Percentiles rank a stretch among this genome's conserved stretches.
phyloP scores from a whole-genome alignment of 2,329 filamentous ascomycete genomes.

The Penicillium sp. region DNA sequence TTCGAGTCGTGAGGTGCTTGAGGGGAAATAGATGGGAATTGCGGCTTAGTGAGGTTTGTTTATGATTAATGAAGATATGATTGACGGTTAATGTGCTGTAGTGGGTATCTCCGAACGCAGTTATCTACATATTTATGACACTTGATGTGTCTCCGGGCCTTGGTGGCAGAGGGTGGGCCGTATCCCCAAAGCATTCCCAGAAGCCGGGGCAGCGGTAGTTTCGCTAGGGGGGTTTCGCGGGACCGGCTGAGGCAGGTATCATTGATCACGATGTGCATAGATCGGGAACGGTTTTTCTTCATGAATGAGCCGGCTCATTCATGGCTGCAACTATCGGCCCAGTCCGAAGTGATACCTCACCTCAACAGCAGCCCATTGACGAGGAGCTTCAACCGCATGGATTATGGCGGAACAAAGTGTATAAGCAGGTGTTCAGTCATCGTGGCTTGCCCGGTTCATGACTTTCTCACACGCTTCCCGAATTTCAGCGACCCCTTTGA shows the following conservation, averaged over 20 bases:
- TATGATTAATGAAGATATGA: slow-evolving; percentile 1
- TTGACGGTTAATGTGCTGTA: slow-evolving; percentile 7
- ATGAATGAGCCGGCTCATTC: slow-evolving; percentile 1
- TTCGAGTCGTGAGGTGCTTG: slow-evolving; percentile 39
- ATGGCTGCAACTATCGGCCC: background rate
- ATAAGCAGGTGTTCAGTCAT: slow-evolving; percentile 19
- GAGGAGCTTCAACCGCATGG: background rate
- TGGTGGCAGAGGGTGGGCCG: background rate
- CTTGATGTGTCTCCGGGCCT: background rate
- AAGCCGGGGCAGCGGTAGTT: background rate
- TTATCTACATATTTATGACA: slow-evolving; percentile 1
- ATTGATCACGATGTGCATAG: background rate
- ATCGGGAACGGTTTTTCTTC: background rate
- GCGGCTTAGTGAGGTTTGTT: background rate
- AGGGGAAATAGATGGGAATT: slow-evolving; percentile 20
- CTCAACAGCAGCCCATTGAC: background rate
- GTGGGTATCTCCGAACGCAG: slow-evolving; percentile 12
- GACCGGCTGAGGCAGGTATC: background rate
- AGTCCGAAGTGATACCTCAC: background rate
- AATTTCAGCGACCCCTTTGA: slow-evolving; percentile 43
- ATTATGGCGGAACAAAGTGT: background rate
- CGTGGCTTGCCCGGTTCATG: slow-evolving; percentile 28
- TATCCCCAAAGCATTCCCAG: background rate
- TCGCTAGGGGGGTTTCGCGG: background rate
- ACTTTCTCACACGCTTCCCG: slow-evolving; percentile 38